Evolutionary conservation across 2,329 filamentous ascomycete genomes (phyloP).

Genomic region (Curvularia sp.): DNA sequence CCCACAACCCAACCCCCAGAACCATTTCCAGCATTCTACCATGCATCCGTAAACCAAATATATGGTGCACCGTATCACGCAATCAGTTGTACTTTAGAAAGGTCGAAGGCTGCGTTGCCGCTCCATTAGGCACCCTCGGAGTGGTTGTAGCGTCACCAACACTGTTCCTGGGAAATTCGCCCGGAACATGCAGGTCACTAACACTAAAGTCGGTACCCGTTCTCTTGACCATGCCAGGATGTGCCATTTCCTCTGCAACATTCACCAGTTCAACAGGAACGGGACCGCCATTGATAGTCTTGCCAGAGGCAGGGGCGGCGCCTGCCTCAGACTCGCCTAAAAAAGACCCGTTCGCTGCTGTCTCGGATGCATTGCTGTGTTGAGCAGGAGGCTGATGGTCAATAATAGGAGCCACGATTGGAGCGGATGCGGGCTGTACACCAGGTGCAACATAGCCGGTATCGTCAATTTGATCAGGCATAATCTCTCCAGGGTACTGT

Average conservation of each 20-base stretch:
- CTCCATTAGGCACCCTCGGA: not conserved
- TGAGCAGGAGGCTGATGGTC: constrained; percentile 16
- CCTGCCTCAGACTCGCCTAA: constrained; percentile 42
- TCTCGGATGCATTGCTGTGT: constrained; percentile 23
- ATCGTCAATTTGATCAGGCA: constrained; percentile 22
- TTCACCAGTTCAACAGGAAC: constrained; percentile 30
- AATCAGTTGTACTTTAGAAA: constrained; percentile 6
- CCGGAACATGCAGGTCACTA: constrained; percentile 72
- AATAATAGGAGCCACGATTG: constrained; percentile 18
- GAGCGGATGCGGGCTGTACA: constrained; percentile 16
- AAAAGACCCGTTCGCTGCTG: constrained; percentile 37
- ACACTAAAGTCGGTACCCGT: constrained; percentile 60
- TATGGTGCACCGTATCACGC: not conserved
- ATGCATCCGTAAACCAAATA: not conserved
- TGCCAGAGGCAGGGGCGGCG: constrained; percentile 31
- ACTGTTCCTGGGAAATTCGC: constrained; percentile 63
- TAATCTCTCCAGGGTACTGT: constrained; percentile 24
- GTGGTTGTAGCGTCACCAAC: constrained; percentile 2
- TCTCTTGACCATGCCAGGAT: constrained; percentile 55
- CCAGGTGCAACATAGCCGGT: constrained; percentile 17
- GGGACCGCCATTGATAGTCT: constrained; percentile 41
- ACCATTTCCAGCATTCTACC: not conserved
- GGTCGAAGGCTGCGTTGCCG: not conserved
- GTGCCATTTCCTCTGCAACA: constrained; percentile 41
- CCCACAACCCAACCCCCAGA: not conserved